Base-by-base conservation (phyloP, 305 asterid genomes). In the Ruellia speciosa region DNA sequence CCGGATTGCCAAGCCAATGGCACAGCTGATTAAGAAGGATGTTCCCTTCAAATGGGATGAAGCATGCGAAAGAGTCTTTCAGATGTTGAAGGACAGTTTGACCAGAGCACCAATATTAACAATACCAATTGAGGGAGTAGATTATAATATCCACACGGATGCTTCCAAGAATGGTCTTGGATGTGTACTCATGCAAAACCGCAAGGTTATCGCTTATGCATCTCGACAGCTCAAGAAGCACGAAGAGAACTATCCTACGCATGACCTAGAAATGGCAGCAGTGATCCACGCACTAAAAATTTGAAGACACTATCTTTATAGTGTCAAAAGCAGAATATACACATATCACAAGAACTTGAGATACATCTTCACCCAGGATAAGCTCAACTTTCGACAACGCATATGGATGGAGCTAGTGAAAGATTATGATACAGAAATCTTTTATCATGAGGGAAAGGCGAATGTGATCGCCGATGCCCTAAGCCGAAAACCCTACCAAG, bases 281-380 rank as follows among this genome's bases (percentile, higher is more conserved):
- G 14, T 56, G 13, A 28, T 56, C 0, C 37, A 33, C 17, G 33
- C 60, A 0, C 0, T 56, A n/a, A 34, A 11, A 4, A 34, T 33
- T 0, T 56, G 60, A 46, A 8, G 60, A 2, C 31, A 56, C 8
- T 56, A 56, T n/a, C n/a, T n/a, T n/a, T n/a, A n/a, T n/a, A n/a
- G n/a, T n/a, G n/a, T n/a, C n/a, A n/a, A n/a, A n/a, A n/a, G n/a
- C n/a, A n/a, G n/a, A n/a, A n/a, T n/a, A n/a, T n/a, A n/a, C n/a
- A n/a, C n/a, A n/a, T n/a, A n/a, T n/a, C n/a, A n/a, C n/a, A n/a
- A n/a, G n/a, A n/a, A n/a, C n/a, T n/a, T n/a, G n/a, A n/a, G n/a
- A n/a, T n/a, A n/a, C n/a, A n/a, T n/a, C n/a, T n/a, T n/a, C n/a
- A n/a, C n/a, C n/a, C n/a, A n/a, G n/a, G n/a, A n/a, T n/a, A n/a